A percentile compares a stretch with the other conserved stretches of the same genome.
Conservation (phyloP, 768 basidiomycete genomes). For the Galerina marginata region DNA sequence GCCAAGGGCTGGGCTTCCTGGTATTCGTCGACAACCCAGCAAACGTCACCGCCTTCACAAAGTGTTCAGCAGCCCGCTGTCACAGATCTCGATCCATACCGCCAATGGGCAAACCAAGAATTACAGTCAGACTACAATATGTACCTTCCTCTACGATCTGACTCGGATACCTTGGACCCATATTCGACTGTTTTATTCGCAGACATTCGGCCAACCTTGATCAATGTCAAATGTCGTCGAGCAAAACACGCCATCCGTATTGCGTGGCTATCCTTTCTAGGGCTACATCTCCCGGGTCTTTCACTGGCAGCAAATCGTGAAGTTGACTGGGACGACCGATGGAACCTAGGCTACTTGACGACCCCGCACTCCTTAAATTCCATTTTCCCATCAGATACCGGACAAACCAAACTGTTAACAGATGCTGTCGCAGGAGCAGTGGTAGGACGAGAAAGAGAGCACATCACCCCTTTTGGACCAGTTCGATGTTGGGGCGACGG, state of each 20-base stretch:
- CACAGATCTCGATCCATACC: conserved; percentile 63
- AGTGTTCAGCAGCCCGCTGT: conserved; percentile 14
- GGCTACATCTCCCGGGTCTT: conserved; percentile 76
- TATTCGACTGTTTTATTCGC: conserved; percentile 75
- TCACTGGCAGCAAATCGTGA: conserved; percentile 33
- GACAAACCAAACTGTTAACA: conserved; percentile 42
- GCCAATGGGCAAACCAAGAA: conserved; percentile 69
- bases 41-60: background rate
- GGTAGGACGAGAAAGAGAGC: conserved; percentile 69
- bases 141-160: conserved; percentile 59
- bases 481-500: conserved; percentile 68
- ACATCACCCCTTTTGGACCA: conserved; percentile 66
- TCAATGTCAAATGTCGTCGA: conserved; percentile 47
- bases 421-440: conserved; percentile 71
- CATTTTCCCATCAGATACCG: conserved; percentile 53
- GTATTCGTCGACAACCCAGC: conserved; percentile 49
- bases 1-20: conserved; percentile 75
- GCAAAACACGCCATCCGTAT: conserved; percentile 66
- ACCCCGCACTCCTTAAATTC: conserved; percentile 49
- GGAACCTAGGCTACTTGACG: conserved; percentile 57
- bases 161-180: conserved; percentile 64
- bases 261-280: conserved; percentile 73
- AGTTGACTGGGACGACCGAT: conserved; percentile 69
- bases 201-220: conserved; percentile 67
- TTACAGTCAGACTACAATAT: conserved; percentile 46